phyloP scores from a whole-genome alignment of 139 green algal genomes.

The Cymbomonas tetramitiformis region DNA sequence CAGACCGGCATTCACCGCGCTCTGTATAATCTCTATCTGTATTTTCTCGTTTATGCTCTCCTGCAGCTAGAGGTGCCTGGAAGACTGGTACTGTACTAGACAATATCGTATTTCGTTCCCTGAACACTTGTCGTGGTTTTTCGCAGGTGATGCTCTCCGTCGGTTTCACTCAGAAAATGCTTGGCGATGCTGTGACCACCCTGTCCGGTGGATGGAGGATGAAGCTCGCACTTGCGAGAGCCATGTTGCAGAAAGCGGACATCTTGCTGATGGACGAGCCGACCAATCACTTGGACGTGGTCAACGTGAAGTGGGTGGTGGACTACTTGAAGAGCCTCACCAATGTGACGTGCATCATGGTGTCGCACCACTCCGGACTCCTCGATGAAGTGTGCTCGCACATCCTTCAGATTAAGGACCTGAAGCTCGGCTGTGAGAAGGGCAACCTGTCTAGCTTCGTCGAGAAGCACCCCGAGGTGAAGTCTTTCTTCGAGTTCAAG shows the following conservation, averaged over 20 bases:
- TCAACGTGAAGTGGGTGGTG: conserved; percentile 53
- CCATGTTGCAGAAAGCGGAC: conserved; percentile 30
- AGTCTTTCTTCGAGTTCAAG: conserved; percentile 49
- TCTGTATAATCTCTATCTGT: too few species aligned
- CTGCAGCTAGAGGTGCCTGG: too few species aligned
- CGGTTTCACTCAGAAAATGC: conserved; percentile 30
- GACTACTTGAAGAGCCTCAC: conserved; percentile 38
- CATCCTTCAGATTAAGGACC: conserved; percentile 55
- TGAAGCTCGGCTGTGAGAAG: conserved; percentile 48
- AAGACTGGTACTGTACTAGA: too few species aligned
- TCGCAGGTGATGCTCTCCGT: conserved; percentile 32
- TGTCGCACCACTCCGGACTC: conserved; percentile 57
- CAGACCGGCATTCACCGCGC: too few species aligned
- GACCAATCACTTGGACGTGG: conserved; percentile 39
- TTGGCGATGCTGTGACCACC: conserved; percentile 24
- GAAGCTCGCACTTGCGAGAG: conserved; percentile 50
- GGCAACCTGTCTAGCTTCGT: conserved; percentile 34
- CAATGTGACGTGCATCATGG: conserved; percentile 42
- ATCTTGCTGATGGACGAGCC: conserved; percentile 35
- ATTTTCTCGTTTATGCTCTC: too few species aligned
- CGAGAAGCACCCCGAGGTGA: conserved; percentile 33
- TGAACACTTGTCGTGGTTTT: too few species aligned
- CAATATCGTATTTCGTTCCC: too few species aligned
- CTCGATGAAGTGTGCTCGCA: conserved; percentile 57
- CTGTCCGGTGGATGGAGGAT: conserved; percentile 60